Evolutionary conservation across 2,329 filamentous ascomycete genomes (phyloP).

Genomic region (Talaromyces piceae): DNA sequence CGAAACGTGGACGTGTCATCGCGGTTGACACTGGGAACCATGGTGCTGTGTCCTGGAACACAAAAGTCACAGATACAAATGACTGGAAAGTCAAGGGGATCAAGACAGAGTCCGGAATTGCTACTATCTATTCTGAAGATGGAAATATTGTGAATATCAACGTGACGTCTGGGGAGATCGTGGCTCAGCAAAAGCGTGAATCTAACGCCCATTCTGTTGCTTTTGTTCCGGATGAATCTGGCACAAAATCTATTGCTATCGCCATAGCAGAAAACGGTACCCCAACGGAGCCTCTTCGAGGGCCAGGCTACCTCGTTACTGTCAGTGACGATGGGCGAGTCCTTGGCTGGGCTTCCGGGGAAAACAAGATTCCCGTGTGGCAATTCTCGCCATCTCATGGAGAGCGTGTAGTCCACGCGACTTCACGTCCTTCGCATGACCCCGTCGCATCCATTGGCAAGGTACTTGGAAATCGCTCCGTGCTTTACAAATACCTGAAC

Average conservation of each 20-base stretch:
- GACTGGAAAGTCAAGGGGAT: constrained; percentile 63
- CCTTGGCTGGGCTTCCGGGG: constrained; percentile 35
- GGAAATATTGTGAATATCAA: constrained; percentile 54
- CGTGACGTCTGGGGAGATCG: constrained; percentile 35
- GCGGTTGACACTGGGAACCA: constrained; percentile 69
- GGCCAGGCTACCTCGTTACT: constrained; percentile 33
- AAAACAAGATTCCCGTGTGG: constrained; percentile 53
- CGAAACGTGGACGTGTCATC: constrained; percentile 68
- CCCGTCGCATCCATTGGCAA: constrained; percentile 91
- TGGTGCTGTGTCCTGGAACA: constrained; percentile 69
- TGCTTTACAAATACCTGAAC: constrained; percentile 96
- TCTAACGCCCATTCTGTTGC: constrained; percentile 26
- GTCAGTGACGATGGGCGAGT: constrained; percentile 34
- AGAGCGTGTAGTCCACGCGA: constrained; percentile 62
- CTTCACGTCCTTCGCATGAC: constrained; percentile 65
- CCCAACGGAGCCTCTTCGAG: constrained; percentile 23
- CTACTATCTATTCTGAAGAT: constrained; percentile 52
- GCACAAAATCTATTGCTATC: constrained; percentile 18
- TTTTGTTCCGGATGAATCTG: constrained; percentile 20
- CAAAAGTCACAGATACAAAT: constrained; percentile 54
- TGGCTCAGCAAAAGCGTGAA: constrained; percentile 23
- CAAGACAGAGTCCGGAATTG: constrained; percentile 52
- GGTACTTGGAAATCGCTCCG: constrained; percentile 83
- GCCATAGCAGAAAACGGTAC: constrained; percentile 31
- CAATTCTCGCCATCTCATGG: constrained; percentile 59